phyloP scores from a whole-genome alignment of 2,329 filamentous ascomycete species.

The Neophaeococcomyces aloes region DNA sequence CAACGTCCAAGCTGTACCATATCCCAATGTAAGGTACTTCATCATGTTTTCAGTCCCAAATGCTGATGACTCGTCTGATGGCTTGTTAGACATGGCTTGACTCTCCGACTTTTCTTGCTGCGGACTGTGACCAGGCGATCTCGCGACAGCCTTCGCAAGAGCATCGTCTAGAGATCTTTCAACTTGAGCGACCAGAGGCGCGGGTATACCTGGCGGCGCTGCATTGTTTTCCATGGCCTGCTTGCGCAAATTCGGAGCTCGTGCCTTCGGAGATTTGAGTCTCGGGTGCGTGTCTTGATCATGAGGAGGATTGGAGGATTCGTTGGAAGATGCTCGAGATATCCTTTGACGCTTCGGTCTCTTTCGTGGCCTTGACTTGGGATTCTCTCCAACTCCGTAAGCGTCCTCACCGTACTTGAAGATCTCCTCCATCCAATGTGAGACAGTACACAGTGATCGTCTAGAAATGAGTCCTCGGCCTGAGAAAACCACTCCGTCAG shows the following conservation, averaged over 20 bases:
- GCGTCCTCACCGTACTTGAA: slow-evolving; percentile 74
- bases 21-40: slow-evolving; percentile 41
- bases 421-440: slow-evolving; percentile 79
- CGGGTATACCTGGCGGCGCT: slow-evolving; percentile 33
- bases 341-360: slow-evolving; percentile 19
- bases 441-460: slow-evolving; percentile 60
- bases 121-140: background rate
- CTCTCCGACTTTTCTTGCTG: slow-evolving; percentile 11
- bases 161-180: slow-evolving; percentile 19
- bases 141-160: slow-evolving; percentile 10
- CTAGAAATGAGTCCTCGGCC: slow-evolving; percentile 65
- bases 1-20: slow-evolving; percentile 39
- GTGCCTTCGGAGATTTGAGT: slow-evolving; percentile 6
- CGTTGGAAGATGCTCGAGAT: background rate
- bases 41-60: slow-evolving; percentile 37
- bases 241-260: slow-evolving; percentile 12
- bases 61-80: slow-evolving; percentile 21
- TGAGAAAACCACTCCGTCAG: slow-evolving; percentile 79
- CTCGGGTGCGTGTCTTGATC: slow-evolving; percentile 8
- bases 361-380: slow-evolving; percentile 51
- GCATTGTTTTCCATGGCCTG: slow-evolving; percentile 18
- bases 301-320: background rate
- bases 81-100: slow-evolving; percentile 17
- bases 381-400: slow-evolving; percentile 75
- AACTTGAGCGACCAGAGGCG: slow-evolving; percentile 30